Evolutionary conservation across 1,284 basidiomycete species (phyloP), one percentile per base, ranked within the genome.

Genomic region (Rhodotorula sp.): DNA sequence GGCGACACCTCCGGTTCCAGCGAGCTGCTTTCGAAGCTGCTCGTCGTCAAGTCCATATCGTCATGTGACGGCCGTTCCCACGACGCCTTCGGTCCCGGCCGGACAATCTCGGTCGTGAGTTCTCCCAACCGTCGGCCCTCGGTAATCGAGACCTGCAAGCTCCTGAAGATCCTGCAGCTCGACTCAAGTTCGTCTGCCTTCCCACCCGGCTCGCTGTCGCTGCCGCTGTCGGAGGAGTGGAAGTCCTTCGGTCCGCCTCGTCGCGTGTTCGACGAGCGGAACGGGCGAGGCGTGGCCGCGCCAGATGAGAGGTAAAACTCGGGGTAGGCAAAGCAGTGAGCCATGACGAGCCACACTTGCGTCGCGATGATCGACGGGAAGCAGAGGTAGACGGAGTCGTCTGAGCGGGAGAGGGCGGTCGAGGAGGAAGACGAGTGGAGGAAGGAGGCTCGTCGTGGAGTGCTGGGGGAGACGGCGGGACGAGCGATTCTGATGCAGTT

Each of bases 311-410:
- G 44, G 68, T 63, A 61, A 55, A 67, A 72, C 34, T 68, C 67
- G 2, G 68, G 72, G 6, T 47, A 54, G 62, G 68, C 71, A 58
- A 74, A 77, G 62, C 74, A 75, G 46, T 75, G 74, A n/a, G 68
- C 68, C 67, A 73, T 70, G 52, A 70, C 75, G 59, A 75, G 55
- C 74, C 74, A 75, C 1, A 70, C 70, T 46, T 75, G 71, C 4
- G 64, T 68, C 4, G 76, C 74, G 63, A 77, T 68, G 59, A 70
- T 64, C 27, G 72, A 76, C 27, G 68, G 76, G 61, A 71, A 71
- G 60, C 67, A 67, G 29, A 70, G 66, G 62, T 66, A 71, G 29
- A 69, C 19, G 4, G 59, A 61, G 30, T 69, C 67, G 13, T 64
- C 67, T 2, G 64, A 30, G 27, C 51, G 4, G 44, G 34, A 46